Conservation (phyloP, 805 yeast genomes). For the Komagataella kurtzmanii region DNA sequence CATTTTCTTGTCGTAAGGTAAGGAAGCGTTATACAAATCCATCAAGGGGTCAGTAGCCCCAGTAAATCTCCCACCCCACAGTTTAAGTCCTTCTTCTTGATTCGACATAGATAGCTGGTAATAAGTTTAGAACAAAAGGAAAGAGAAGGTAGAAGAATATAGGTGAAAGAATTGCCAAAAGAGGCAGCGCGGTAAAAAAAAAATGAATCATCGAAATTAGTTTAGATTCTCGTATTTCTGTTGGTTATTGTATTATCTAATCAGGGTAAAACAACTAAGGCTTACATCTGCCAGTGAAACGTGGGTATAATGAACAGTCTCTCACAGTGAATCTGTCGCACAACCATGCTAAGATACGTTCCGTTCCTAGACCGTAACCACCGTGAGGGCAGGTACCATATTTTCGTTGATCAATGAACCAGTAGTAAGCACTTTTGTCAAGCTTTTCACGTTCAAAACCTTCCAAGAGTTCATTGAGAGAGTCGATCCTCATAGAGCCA, state of each 20-base stretch:
- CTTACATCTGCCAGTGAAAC: slow-evolving; percentile 95
- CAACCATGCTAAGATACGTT: slow-evolving; percentile 96
- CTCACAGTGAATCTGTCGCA: slow-evolving; percentile 96
- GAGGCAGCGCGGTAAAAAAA: not conserved
- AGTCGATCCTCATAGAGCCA: slow-evolving; percentile 95
- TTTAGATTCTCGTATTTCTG: not conserved
- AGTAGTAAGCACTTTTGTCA: slow-evolving; percentile 74
- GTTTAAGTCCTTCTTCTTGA: slow-evolving; percentile 52
- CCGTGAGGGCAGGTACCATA: slow-evolving; percentile 99
- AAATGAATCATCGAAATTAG: not conserved
- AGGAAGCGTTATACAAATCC: slow-evolving; percentile 93
- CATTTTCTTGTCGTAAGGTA: slow-evolving; percentile 94
- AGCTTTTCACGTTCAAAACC: slow-evolving; percentile 92
- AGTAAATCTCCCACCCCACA: slow-evolving; percentile 98
- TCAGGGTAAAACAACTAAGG: slow-evolving; percentile 36
- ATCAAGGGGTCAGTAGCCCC: slow-evolving; percentile 95
- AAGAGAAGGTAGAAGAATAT: not conserved
- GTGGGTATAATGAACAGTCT: slow-evolving; percentile 95
- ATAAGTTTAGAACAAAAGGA: too few relatives aligned
- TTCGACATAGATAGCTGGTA: slow-evolving; percentile 1
- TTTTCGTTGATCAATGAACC: slow-evolving; percentile 92
- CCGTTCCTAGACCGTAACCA: slow-evolving; percentile 98
- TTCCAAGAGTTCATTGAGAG: slow-evolving; percentile 68
- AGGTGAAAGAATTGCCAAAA: not conserved
- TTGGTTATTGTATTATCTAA: not conserved